Conservation (phyloP, 2,329 filamentous ascomycete species). For the Fusarium sp. region DNA sequence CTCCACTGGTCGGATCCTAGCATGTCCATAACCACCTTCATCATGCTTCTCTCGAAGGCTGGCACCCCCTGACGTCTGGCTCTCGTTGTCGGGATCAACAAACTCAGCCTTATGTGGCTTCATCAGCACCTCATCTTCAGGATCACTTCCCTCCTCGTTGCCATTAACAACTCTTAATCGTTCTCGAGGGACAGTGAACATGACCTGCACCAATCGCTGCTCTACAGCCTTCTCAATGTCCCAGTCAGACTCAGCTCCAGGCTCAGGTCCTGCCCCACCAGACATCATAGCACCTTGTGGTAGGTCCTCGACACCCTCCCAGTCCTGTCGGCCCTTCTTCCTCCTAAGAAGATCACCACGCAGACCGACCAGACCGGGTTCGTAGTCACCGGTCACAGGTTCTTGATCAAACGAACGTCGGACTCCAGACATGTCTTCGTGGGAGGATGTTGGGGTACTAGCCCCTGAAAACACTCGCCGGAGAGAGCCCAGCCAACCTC, state of each 20-base stretch:
- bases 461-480: conserved; percentile 71
- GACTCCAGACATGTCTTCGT: conserved; percentile 48
- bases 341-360: conserved; percentile 65
- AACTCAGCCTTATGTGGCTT: conserved; percentile 56
- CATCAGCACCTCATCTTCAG: conserved; percentile 48
- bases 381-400: conserved; percentile 58
- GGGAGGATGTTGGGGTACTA: conserved; percentile 46
- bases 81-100: conserved; percentile 56
- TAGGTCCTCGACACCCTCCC: conserved; percentile 57
- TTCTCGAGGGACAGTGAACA: conserved; percentile 94
- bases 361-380: conserved; percentile 59
- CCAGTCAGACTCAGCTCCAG: conserved; percentile 74
- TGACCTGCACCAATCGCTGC: conserved; percentile 80
- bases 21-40: conserved; percentile 1
- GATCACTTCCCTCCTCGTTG: conserved; percentile 59
- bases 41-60: conserved; percentile 29
- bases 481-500: conserved; percentile 78
- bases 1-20: conserved; percentile 5
- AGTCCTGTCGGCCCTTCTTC: conserved; percentile 68
- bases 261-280: conserved; percentile 51
- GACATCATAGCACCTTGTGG: conserved; percentile 43
- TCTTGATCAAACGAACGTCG: conserved; percentile 53
- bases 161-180: conserved; percentile 90
- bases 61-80: conserved; percentile 26
- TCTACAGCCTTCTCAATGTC: conserved; percentile 81